Evolutionary conservation across 495 filamentous ascomycete genomes (phyloP), one percentile per base, ranked within the genome.

Genomic region (Talaromyces stipitatus): DNA sequence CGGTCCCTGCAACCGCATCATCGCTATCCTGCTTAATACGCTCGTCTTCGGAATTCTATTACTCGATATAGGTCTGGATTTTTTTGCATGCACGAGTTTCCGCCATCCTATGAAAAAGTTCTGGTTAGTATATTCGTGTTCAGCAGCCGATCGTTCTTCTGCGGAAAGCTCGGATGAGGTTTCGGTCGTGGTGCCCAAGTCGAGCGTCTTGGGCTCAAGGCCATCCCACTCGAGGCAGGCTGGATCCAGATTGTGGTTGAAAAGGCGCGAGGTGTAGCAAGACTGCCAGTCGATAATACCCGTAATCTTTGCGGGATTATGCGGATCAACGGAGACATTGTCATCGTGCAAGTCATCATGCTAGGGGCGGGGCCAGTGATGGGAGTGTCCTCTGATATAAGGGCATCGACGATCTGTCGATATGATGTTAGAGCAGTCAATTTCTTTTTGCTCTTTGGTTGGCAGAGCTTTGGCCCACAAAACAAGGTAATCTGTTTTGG

Each of bases 231-330:
- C 57, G 32, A 74, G 59, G 55, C 70, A 66, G 27, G 61, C 62
- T 20, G 69, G 69, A 41, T 68, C 62, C 48, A 55, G 59, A 53
- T 66, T 65, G 27, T 73, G 69, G 52, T 64, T 66, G 57, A 71
- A 73, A 47, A 73, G 70, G 14, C 70, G 68, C 2, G 65, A 64
- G 50, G 72, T 58, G 22, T 67, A 62, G 41, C 62, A 66, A 16
- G 68, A 69, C 57, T 72, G 66, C 72, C 69, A 73, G 63, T 73
- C 69, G 33, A 73, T 72, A 28, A 72, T 68, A 14, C 68, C 68
- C 22, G 67, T 66, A 33, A 71, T 69, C 14, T 55, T 63, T 62
- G 53, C 67, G 10, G 69, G 64, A 43, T 71, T 66, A 14, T 65
- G 29, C 9, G 64, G 67, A 61, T 67, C 66, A 23, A 75, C 65